These are phyloP conservation scores for Xylariaceae sp. DNA, from an alignment of 2,329 filamentous ascomycete species.

Conservation along the genomic window DNA sequence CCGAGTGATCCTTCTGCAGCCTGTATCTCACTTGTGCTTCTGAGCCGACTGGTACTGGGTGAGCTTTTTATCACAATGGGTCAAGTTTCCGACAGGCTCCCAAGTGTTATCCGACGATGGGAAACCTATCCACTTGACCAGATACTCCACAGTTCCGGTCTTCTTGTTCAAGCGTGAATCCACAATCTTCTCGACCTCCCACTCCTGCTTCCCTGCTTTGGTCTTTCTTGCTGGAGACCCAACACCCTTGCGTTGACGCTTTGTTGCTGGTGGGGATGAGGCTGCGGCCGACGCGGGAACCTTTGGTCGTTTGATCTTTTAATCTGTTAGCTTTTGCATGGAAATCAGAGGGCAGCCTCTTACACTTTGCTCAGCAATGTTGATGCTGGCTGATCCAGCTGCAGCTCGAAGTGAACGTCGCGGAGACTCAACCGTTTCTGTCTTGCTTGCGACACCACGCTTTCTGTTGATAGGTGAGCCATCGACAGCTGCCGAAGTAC, in stretches of 20 bases:
- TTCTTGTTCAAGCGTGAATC: slow-evolving; percentile 43
- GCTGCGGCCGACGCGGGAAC: background rate
- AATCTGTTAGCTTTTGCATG: slow-evolving; percentile 7
- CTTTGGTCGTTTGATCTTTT: slow-evolving; percentile 11
- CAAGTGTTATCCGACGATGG: slow-evolving; percentile 50
- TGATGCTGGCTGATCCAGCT: slow-evolving; percentile 15
- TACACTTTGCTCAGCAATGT: slow-evolving; percentile 19
- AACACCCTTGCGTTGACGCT: slow-evolving; percentile 14
- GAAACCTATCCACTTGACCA: slow-evolving; percentile 59
- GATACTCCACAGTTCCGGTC: slow-evolving; percentile 42
- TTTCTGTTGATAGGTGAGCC: slow-evolving; percentile 7
- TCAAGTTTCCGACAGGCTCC: slow-evolving; percentile 53
- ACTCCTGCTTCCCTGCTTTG: slow-evolving; percentile 38
- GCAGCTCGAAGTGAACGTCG: slow-evolving; percentile 23
- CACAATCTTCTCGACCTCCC: slow-evolving; percentile 52
- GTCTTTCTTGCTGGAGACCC: slow-evolving; percentile 5
- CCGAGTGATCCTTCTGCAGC: background rate
- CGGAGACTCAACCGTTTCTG: background rate
- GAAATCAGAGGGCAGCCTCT: background rate
- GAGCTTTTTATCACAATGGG: slow-evolving; percentile 37
- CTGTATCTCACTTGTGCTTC: slow-evolving; percentile 1
- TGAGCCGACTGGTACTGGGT: slow-evolving; percentile 15
- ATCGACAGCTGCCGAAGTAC: no score
- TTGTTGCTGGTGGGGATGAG: background rate
- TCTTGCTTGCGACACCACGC: background rate